A percentile compares a stretch with the other conserved stretches of the same genome.
These are phyloP conservation scores for Phlyctochytrium bullatum DNA, from an alignment of 192 early-diverging fungal species.

Conservation along the genomic window DNA sequence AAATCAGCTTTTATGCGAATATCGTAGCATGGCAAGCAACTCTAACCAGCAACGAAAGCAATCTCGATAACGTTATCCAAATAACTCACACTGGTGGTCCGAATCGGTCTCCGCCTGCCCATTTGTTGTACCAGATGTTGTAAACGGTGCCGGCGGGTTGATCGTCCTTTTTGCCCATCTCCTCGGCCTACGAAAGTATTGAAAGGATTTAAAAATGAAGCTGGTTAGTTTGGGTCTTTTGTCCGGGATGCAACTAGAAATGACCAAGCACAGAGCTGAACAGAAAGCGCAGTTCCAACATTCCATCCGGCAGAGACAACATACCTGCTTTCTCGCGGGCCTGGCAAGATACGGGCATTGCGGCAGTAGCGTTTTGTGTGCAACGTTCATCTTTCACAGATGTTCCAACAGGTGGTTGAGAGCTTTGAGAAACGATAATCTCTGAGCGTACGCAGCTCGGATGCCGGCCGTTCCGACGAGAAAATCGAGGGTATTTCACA, in stretches of 20 bases:
- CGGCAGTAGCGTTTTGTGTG: slow-evolving; percentile 20
- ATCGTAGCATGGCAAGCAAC: no score
- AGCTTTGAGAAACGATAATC: no score
- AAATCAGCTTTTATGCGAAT: no score
- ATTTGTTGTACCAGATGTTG: slow-evolving; percentile 70
- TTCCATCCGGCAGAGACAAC: neutral
- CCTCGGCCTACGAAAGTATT: slow-evolving; percentile 11
- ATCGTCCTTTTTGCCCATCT: slow-evolving; percentile 38
- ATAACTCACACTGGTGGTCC: neutral
- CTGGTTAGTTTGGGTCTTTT: neutral
- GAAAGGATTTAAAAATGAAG: neutral
- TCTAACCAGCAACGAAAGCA: no score
- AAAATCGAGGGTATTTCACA: no score
- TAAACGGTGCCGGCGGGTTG: slow-evolving; percentile 41
- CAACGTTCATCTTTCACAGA: slow-evolving; percentile 25
- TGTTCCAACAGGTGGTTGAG: no score
- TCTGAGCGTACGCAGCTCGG: no score
- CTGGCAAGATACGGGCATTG: slow-evolving; percentile 25
- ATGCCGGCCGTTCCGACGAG: no score
- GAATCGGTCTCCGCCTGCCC: slow-evolving; percentile 46
- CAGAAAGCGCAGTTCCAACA: neutral
- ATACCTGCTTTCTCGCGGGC: slow-evolving; percentile 37
- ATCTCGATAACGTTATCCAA: neutral
- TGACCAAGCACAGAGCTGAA: neutral
- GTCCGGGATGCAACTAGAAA: neutral